These are phyloP conservation scores for Polytrichum formosum DNA, from an alignment of 225 moss, liverwort and hornwort genomes.

Conservation along the genomic window DNA sequence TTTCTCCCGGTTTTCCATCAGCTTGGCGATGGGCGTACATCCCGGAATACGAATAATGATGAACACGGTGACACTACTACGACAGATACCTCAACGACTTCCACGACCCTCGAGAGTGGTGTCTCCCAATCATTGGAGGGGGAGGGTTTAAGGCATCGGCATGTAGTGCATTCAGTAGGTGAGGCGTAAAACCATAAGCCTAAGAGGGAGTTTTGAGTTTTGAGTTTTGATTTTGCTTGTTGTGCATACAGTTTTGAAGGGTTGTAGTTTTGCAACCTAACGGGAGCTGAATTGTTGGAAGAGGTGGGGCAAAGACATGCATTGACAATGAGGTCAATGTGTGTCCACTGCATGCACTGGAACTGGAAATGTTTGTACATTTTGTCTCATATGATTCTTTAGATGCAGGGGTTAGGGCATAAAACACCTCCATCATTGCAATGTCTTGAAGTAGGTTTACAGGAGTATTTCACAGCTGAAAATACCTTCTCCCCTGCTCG, in stretches of 20 bases:
- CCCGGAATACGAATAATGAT: constrained; percentile 8
- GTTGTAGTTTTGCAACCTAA: constrained; percentile 10
- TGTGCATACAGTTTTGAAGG: constrained; percentile 2
- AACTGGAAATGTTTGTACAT: constrained; percentile 13
- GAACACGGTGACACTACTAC: neutral
- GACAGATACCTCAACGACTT: neutral
- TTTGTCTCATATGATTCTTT: constrained; percentile 20
- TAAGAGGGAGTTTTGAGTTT: neutral
- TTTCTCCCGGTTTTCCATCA: constrained; percentile 58
- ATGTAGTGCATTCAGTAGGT: neutral
- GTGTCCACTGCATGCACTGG: constrained; percentile 3
- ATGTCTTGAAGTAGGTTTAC: constrained; percentile 13
- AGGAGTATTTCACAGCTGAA: constrained; percentile 2
- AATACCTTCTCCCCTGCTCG: neutral
- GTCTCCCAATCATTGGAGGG: constrained; percentile 8
- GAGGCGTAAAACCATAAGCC: neutral
- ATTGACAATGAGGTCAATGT: neutral
- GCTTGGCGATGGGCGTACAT: constrained; percentile 25
- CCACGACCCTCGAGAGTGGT: neutral
- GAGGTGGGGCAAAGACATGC: constrained; percentile 4
- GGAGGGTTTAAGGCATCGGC: constrained; percentile 10
- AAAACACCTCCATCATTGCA: neutral
- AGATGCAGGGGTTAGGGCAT: constrained; percentile 7
- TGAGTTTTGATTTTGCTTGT: neutral
- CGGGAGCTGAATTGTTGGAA: constrained; percentile 18